Evolutionary conservation across 257 asterid species (phyloP).

Genomic region (Solanum verrucosum): DNA sequence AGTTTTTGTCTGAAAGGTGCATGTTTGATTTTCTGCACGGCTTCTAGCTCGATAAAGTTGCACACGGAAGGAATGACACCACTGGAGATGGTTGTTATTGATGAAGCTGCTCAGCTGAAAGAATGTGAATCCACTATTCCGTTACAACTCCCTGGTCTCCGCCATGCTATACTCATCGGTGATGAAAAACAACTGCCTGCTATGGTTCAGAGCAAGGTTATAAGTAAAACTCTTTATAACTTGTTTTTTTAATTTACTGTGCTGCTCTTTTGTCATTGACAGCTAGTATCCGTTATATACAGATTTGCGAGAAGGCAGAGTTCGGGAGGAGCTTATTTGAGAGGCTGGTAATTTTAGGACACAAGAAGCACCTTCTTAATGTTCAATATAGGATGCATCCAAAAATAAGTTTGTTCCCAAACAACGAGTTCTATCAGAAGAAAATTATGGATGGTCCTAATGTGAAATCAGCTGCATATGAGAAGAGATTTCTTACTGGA

Average conservation of each 20-base stretch:
- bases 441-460: conserved; percentile 35
- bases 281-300: background rate
- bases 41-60: conserved; percentile 35
- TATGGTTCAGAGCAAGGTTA: conserved; percentile 52
- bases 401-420: conserved; percentile 47
- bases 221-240: background rate
- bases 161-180: conserved; percentile 54
- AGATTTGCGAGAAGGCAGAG: background rate
- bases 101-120: conserved; percentile 62
- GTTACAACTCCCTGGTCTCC: conserved; percentile 34
- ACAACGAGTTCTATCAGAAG: conserved; percentile 27
- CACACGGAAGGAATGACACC: conserved; percentile 6
- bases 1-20: conserved; percentile 26
- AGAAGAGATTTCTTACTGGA: conserved; percentile 24
- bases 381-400: conserved; percentile 69
- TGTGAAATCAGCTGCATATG: conserved; percentile 16
- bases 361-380: conserved; percentile 34
- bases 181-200: conserved; percentile 63
- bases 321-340: conserved; percentile 61
- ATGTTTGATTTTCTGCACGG: conserved; percentile 37
- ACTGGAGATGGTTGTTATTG: conserved; percentile 35
- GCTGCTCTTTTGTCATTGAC: background rate
- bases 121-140: conserved; percentile 61
- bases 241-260: background rate
- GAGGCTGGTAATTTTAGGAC: conserved; percentile 44